Evolutionary conservation across 2,329 filamentous ascomycete genomes (phyloP), one percentile per base, ranked within the genome.

Genomic region (Bipolaris victoriae): DNA sequence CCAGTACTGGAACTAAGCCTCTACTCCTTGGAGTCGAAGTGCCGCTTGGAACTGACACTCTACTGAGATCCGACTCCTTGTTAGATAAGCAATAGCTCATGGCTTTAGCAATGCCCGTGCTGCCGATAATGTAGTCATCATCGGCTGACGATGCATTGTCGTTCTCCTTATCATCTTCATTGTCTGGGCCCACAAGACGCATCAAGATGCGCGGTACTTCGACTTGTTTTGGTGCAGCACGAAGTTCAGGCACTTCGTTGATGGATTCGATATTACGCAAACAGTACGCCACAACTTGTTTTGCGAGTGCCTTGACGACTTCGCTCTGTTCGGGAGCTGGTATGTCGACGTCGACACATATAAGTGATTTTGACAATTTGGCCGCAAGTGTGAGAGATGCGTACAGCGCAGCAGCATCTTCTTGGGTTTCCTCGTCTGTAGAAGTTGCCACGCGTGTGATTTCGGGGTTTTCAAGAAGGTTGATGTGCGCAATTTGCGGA

Each of bases 101-200:
- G 4, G 95, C 95, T 78, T 97, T 97, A 47, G 96, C 94, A 1
- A 99, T 92, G 24, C 94, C 95, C 0, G 92, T 97, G 15, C 94
- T 94, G 18, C 94, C 93, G 68, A 98, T 95, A 43, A 98, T 92
- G 76, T 98, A 98, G 75, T 97, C 92, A 57, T 96, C 90, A 64
- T 97, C 92, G 0, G 92, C 90, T 10, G 88, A 82, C 2, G 89
- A 86, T 41, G 86, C 82, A 20, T 88, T 85, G 44, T 89, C 87
- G 20, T 85, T 76, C 46, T 78, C 80, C 13, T 77, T 74, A 9
- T 83, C 62, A 66, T 76, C 65, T 71, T 84, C 75, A 73, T 86
- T 75, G 72, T 81, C 84, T 65, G 91, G 86, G 4, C 93, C 93
- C 31, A 97, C 90, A 40, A 98, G 86, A 73, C 96, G 92, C 60